Evolutionary conservation across 1,284 basidiomycete species (phyloP), one percentile per base, ranked within the genome.

Genomic region (Leccinum solheimii): DNA sequence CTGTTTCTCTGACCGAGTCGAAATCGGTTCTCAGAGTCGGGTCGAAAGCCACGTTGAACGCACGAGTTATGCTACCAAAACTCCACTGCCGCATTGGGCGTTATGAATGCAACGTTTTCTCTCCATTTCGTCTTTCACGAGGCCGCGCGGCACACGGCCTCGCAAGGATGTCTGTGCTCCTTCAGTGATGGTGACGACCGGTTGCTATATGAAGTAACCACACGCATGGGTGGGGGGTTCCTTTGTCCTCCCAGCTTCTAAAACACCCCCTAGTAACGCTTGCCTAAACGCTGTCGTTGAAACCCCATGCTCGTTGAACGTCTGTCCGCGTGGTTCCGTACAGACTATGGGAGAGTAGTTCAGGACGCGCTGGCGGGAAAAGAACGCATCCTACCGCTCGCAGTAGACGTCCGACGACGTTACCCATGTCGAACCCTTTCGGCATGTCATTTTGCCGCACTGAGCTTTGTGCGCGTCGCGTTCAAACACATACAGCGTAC

Each of bases 401-500:
- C 40, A 43, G 5, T 32, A 8, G 62, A 62, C 27, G 16, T 54
- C 30, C 59, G 57, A 53, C 32, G 51, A 0, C 54, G 40, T 5
- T 11, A 61, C 16, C 56, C 68, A 19, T 63, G 63, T 50, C 60
- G 43, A 51, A 67, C 64, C 16, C 58, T 49, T 16, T 60, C 64
- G 1, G 60, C 61, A 8, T 70, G 64, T 48, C 62, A 61, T 36
- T 72, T 70, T 60, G 61, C 70, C 1, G 69, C 69, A 19, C 23
- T 70, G 50, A 73, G 67, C 56, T 70, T 70, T 48, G 70, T 59
- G 51, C 70, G 70, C 2, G 52, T 68, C n/a, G 72, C 80, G 21
- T 78, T 85, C 51, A 74, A 68, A 30, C 74, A 74, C 51, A 75
- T 78, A 60, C 66, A 73, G 30, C 70, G 70, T 34, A 77, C 75